phyloP scores from a whole-genome alignment of 2,329 filamentous ascomycete species.

The Colletotrichum musicola region DNA sequence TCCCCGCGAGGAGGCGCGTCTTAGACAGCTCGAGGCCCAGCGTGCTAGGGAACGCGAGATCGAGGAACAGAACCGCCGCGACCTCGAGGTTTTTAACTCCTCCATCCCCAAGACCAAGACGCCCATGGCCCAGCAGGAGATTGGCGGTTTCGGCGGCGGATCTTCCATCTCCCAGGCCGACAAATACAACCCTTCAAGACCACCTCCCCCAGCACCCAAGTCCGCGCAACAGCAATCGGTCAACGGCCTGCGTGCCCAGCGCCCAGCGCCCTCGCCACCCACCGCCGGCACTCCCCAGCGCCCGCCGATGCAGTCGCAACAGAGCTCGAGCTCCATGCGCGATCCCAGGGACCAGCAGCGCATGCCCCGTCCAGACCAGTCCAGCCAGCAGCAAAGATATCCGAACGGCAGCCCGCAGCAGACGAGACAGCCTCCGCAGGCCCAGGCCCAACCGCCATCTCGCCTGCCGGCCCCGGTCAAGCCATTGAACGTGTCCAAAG shows the following conservation, averaged over 20 bases:
- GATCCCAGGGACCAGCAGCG: slow-evolving; percentile 59
- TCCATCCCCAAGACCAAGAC: slow-evolving; percentile 85
- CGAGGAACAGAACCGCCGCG: slow-evolving; percentile 77
- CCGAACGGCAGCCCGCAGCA: slow-evolving; percentile 65
- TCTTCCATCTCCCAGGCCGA: slow-evolving; percentile 62
- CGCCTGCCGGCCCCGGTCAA: slow-evolving; percentile 76
- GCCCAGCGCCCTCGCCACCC: slow-evolving; percentile 83
- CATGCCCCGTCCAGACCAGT: slow-evolving; percentile 61
- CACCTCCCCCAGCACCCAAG: slow-evolving; percentile 84
- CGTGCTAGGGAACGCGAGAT: slow-evolving; percentile 66
- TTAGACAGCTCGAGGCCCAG: slow-evolving; percentile 73
- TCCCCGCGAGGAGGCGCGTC: slow-evolving; percentile 68
- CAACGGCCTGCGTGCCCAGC: slow-evolving; percentile 74
- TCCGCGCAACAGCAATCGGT: slow-evolving; percentile 66
- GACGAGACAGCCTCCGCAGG: slow-evolving; percentile 56
- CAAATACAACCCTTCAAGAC: slow-evolving; percentile 87
- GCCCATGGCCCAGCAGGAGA: slow-evolving; percentile 88
- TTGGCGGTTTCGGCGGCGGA: slow-evolving; percentile 76
- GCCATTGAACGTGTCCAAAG: slow-evolving; percentile 83
- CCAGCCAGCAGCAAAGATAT: slow-evolving; percentile 61
- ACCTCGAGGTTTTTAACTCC: slow-evolving; percentile 90
- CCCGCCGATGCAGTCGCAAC: slow-evolving; percentile 63
- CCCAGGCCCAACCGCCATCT: slow-evolving; percentile 49
- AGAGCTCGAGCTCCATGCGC: slow-evolving; percentile 60
- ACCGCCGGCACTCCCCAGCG: slow-evolving; percentile 55